These are phyloP conservation scores for Batkoa obscura DNA, from an alignment of 371 early-diverging fungal species.

Conservation along the genomic window DNA sequence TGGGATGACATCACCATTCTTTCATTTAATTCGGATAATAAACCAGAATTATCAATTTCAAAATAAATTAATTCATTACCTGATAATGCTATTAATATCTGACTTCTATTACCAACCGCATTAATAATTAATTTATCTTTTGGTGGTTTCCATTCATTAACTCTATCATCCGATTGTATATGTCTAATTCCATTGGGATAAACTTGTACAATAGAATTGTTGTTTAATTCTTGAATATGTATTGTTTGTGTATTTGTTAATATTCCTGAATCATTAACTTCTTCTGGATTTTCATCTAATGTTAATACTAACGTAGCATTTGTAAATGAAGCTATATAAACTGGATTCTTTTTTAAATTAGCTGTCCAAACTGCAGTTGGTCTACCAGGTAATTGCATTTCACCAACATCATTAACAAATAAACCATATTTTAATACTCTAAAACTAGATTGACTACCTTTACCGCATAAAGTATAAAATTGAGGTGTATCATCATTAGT, in stretches of 20 bases:
- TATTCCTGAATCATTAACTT: conserved; percentile 80
- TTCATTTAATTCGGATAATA: conserved; percentile 74
- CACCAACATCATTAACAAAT: conserved; percentile 79
- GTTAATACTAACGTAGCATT: conserved; percentile 83
- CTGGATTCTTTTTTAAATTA: conserved; percentile 27
- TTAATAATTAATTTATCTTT: conserved; percentile 40
- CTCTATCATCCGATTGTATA: conserved; percentile 64
- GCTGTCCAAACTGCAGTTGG: conserved; percentile 92
- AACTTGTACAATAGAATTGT: conserved; percentile 83
- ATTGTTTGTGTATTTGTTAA: conserved; percentile 61
- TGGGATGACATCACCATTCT: conserved; percentile 48
- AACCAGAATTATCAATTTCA: conserved; percentile 70
- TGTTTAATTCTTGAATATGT: conserved; percentile 65
- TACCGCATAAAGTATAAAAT: conserved; percentile 75
- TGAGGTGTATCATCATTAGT: conserved; percentile 86
- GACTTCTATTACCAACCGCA: conserved; percentile 66
- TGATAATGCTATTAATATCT: conserved; percentile 65
- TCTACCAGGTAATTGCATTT: conserved; percentile 78
- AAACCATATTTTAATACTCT: conserved; percentile 81
- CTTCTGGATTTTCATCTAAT: conserved; percentile 89
- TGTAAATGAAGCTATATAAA: conserved; percentile 74
- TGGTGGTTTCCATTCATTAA: conserved; percentile 88
- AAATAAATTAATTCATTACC: conserved; percentile 80
- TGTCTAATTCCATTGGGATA: conserved; percentile 77
- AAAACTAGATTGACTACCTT: conserved; percentile 61